Evolutionary conservation across 139 green algal genomes (phyloP), one percentile per base, ranked within the genome.

Genomic region (Mesotaenium endlicherianum): DNA sequence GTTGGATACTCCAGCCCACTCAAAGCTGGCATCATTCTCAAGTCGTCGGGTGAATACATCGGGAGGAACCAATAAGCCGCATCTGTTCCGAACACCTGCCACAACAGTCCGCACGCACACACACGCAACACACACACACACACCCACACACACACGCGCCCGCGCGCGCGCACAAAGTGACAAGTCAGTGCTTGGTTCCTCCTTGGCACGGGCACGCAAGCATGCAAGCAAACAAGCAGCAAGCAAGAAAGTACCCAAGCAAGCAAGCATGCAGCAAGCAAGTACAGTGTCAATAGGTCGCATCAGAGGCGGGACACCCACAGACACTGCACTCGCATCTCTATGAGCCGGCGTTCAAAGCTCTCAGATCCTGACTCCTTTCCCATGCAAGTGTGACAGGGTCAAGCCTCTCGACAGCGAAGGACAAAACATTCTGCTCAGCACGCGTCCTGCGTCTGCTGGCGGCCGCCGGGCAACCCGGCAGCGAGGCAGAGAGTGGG

Each of bases 71-170:
- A 87, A 16, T 40, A 14, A 20, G 4, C 14, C 30, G 20, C 44
- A 4, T 50, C 38, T 4, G 14, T 53, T 11, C 81, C 81, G 50
- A 87, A 85, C 39, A 87, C 81, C 78, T 85, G 50, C 45, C 5
- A 36, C n/a, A n/a, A n/a, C n/a, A n/a, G n/a, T n/a, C n/a, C n/a
- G n/a, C n/a, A n/a, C n/a, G n/a, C n/a, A n/a, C n/a, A n/a, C n/a
- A n/a, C n/a, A n/a, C n/a, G n/a, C n/a, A n/a, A n/a, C n/a, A n/a
- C n/a, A n/a, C n/a, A n/a, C n/a, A n/a, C n/a, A 71, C 6, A 81
- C 42, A 68, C 14, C 74, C 6, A 14, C 5, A 4, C 31, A 68
- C 70, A 20, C 70, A 31, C 6, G 31, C 70, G 20, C 31, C 70
- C 30, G 6, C 31, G 8, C 30, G 11, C 11, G 16, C n/a, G n/a